A percentile compares a stretch with the other conserved stretches of the same genome.
Evolutionary conservation across 2,329 filamentous ascomycete genomes (phyloP).

Genomic region (Aspergillus brunneoviolaceus): DNA sequence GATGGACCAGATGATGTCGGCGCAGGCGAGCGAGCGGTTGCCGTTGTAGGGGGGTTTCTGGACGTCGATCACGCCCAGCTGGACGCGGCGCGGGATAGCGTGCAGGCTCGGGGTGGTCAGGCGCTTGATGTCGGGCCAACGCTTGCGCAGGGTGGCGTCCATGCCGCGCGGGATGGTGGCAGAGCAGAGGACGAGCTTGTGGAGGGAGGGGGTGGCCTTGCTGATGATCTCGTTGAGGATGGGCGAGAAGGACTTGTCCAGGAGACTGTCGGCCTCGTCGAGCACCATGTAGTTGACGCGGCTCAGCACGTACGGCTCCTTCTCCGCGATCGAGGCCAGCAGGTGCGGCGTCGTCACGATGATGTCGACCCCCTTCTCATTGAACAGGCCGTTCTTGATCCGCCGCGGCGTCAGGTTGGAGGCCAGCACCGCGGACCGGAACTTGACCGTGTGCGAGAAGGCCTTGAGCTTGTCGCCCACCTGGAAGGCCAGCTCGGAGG

Average conservation of each 20-base stretch:
- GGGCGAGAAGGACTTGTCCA: slow-evolving; percentile 88
- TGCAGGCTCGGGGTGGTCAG: slow-evolving; percentile 95
- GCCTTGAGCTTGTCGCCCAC: slow-evolving; percentile 78
- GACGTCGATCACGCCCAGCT: slow-evolving; percentile 89
- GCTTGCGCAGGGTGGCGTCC: slow-evolving; percentile 76
- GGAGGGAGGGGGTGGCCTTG: slow-evolving; percentile 73
- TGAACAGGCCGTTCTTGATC: slow-evolving; percentile 83
- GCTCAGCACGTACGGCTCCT: slow-evolving; percentile 89
- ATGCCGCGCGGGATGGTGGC: slow-evolving; percentile 91
- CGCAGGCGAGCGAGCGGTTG: slow-evolving; percentile 90
- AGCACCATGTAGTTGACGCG: slow-evolving; percentile 84
- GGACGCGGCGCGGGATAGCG: slow-evolving; percentile 89
- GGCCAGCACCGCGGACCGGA: slow-evolving; percentile 79
- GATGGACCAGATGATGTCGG: slow-evolving; percentile 91
- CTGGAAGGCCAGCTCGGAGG: slow-evolving; percentile 86
- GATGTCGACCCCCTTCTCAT: slow-evolving; percentile 76
- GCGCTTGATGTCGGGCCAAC: slow-evolving; percentile 78
- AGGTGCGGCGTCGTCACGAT: slow-evolving; percentile 87
- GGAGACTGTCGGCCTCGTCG: slow-evolving; percentile 93
- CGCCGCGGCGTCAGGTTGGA: slow-evolving; percentile 72
- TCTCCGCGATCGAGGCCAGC: slow-evolving; percentile 80
- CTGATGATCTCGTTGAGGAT: slow-evolving; percentile 82
- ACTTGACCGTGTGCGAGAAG: slow-evolving; percentile 82
- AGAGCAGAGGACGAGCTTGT: slow-evolving; percentile 88
- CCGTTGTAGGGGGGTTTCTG: slow-evolving; percentile 90